A percentile compares a stretch with the other conserved stretches of the same genome.
These are phyloP conservation scores for Hippophae rhamnoides DNA, from an alignment of 306 rosid species.

Conservation along the genomic window DNA sequence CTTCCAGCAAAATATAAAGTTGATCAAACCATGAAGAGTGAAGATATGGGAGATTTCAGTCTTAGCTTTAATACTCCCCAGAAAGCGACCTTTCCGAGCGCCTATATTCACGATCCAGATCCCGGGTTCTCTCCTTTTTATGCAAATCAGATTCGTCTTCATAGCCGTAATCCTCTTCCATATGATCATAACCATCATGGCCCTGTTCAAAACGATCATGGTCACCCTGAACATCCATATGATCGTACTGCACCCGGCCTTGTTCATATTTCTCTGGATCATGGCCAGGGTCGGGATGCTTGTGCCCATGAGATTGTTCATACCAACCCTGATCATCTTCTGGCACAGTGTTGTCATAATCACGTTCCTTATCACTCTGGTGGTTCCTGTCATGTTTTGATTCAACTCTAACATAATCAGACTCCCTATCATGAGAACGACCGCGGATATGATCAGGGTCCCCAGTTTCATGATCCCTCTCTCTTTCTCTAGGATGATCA, in stretches of 20 bases:
- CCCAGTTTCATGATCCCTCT: constrained; percentile 68
- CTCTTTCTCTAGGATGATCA: constrained; percentile 55
- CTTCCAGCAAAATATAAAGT: no score
- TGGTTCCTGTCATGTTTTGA: constrained; percentile 63
- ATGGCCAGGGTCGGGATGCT: constrained; percentile 54
- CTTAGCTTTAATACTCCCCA: constrained; percentile 39
- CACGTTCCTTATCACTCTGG: constrained; percentile 48
- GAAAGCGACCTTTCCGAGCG: constrained; percentile 70
- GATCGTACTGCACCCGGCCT: constrained; percentile 43
- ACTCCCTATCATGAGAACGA: constrained; percentile 60
- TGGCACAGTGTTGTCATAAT: constrained; percentile 38
- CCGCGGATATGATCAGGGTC: constrained; percentile 48
- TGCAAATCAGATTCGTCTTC: constrained; percentile 34
- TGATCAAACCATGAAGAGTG: no score
- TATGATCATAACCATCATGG: constrained; percentile 35
- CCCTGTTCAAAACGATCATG: constrained; percentile 46
- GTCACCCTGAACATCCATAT: constrained; percentile 8
- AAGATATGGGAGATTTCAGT: no score
- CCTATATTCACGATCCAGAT: constrained; percentile 46
- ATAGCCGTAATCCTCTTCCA: constrained; percentile 58
- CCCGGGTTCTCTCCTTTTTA: constrained; percentile 54
- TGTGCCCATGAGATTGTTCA: constrained; percentile 44
- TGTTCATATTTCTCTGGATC: constrained; percentile 44
- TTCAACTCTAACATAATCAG: constrained; percentile 58
- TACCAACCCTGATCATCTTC: constrained; percentile 69